phyloP scores from a whole-genome alignment of 2,329 filamentous ascomycete species.

The Eutypa lata region DNA sequence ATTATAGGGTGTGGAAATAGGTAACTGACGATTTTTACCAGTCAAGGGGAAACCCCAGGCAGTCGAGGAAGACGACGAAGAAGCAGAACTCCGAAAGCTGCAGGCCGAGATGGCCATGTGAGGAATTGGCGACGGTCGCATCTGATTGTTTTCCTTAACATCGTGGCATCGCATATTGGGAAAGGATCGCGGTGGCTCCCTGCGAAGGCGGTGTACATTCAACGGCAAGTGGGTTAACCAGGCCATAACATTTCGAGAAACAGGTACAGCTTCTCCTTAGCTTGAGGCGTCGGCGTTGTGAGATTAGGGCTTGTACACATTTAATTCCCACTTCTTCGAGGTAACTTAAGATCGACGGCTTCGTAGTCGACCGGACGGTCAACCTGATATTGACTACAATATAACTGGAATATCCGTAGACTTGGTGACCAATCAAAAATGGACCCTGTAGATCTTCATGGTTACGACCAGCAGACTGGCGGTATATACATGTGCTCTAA shows the following conservation, averaged over 20 bases:
- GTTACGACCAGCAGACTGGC: too few relatives aligned
- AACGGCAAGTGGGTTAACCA: neutral
- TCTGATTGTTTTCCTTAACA: slow-evolving; percentile 8
- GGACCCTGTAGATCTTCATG: too few relatives aligned
- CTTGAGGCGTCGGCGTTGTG: slow-evolving; percentile 27
- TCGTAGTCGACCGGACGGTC: neutral
- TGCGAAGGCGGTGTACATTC: neutral
- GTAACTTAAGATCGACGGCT: neutral
- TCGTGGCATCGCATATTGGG: slow-evolving; percentile 14
- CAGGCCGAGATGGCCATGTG: slow-evolving; percentile 98
- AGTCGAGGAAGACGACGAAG: slow-evolving; percentile 85
- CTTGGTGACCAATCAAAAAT: neutral
- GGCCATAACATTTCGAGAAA: neutral
- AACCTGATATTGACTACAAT: neutral
- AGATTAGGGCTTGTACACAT: slow-evolving; percentile 22
- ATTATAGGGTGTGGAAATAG: neutral
- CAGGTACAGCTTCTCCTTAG: slow-evolving; percentile 1
- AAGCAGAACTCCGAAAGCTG: slow-evolving; percentile 87
- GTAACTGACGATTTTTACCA: slow-evolving; percentile 25
- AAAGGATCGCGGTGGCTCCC: slow-evolving; percentile 1
- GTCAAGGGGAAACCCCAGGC: slow-evolving; percentile 50
- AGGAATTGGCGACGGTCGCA: slow-evolving; percentile 17
- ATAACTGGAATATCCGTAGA: neutral
- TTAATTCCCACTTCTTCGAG: slow-evolving; percentile 3
- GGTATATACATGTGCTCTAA: too few relatives aligned